phyloP scores from a whole-genome alignment of 2,329 filamentous ascomycete species.

The Epichloe gansuensis region DNA sequence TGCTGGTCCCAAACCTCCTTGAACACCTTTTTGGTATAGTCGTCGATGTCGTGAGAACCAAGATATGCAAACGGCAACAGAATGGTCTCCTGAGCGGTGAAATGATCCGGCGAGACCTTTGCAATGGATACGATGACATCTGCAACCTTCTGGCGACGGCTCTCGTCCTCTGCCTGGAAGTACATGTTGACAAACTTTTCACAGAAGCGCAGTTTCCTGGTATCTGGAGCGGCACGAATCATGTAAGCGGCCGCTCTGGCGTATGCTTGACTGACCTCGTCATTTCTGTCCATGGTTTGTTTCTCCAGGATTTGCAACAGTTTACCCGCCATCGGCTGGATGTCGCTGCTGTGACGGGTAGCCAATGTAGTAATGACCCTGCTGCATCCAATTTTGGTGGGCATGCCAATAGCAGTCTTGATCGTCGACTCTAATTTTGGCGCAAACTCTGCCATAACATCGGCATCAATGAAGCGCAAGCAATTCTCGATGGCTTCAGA shows the following conservation, averaged over 20 bases:
- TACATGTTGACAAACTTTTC: slow-evolving; percentile 54
- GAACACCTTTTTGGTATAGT: slow-evolving; percentile 68
- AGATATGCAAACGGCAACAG: slow-evolving; percentile 82
- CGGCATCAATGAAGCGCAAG: slow-evolving; percentile 68
- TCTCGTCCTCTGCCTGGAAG: slow-evolving; percentile 67
- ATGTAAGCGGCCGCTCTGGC: slow-evolving; percentile 79
- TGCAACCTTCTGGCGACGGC: slow-evolving; percentile 59
- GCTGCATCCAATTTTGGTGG: slow-evolving; percentile 85
- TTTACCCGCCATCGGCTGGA: slow-evolving; percentile 59
- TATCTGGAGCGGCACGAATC: slow-evolving; percentile 43
- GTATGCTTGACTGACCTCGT: slow-evolving; percentile 83
- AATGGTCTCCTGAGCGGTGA: slow-evolving; percentile 59
- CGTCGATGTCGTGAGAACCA: slow-evolving; percentile 72
- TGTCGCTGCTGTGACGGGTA: slow-evolving; percentile 62
- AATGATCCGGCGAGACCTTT: slow-evolving; percentile 80
- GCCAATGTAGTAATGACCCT: slow-evolving; percentile 74
- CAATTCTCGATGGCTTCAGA: slow-evolving; percentile 86
- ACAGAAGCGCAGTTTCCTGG: slow-evolving; percentile 38
- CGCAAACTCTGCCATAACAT: slow-evolving; percentile 62
- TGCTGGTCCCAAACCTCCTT: slow-evolving; percentile 81
- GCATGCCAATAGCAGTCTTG: slow-evolving; percentile 77
- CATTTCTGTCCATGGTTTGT: slow-evolving; percentile 78
- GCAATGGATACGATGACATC: slow-evolving; percentile 75
- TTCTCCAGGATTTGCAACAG: slow-evolving; percentile 71
- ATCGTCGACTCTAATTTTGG: slow-evolving; percentile 65